Evolutionary conservation across 768 basidiomycete genomes (phyloP).

Genomic region (Galerina marginata): DNA sequence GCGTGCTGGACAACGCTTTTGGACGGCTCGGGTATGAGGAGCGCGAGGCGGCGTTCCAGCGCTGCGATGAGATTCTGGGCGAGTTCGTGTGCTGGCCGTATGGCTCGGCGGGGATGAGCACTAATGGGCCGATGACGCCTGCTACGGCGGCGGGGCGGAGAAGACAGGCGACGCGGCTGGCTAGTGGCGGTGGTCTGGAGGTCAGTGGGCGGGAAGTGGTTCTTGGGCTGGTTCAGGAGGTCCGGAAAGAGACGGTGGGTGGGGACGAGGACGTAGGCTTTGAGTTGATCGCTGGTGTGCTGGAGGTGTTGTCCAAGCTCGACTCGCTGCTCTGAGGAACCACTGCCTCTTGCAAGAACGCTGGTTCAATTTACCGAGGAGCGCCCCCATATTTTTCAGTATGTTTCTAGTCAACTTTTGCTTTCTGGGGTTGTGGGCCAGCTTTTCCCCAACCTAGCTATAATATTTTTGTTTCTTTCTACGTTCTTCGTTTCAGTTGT

Average conservation of each 20-base stretch:
- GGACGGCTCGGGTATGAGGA: slow-evolving; percentile 90
- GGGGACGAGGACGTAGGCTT: slow-evolving; percentile 84
- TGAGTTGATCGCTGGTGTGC: slow-evolving; percentile 89
- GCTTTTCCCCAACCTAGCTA: background rate
- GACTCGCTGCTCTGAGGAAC: slow-evolving; percentile 72
- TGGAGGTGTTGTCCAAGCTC: slow-evolving; percentile 92
- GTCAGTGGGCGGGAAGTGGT: slow-evolving; percentile 65
- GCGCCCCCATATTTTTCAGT: background rate
- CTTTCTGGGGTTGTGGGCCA: no score
- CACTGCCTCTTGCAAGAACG: no score
- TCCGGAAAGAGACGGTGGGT: slow-evolving; percentile 67
- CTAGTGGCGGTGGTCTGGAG: slow-evolving; percentile 54
- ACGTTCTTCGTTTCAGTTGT: background rate
- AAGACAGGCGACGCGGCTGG: slow-evolving; percentile 52
- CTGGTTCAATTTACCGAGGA: background rate
- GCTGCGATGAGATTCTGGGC: slow-evolving; percentile 92
- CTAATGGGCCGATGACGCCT: slow-evolving; percentile 37
- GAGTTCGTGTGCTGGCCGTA: slow-evolving; percentile 95
- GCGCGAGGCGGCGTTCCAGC: slow-evolving; percentile 88
- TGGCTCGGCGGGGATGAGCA: slow-evolving; percentile 41
- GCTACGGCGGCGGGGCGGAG: slow-evolving; percentile 37
- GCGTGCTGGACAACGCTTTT: slow-evolving; percentile 94
- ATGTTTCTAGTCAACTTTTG: no score
- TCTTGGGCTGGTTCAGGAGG: slow-evolving; percentile 76
- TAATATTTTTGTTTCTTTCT: background rate